Base-by-base conservation (phyloP, 169 alveolate species). In the Cryptosporidium meleagridis region DNA sequence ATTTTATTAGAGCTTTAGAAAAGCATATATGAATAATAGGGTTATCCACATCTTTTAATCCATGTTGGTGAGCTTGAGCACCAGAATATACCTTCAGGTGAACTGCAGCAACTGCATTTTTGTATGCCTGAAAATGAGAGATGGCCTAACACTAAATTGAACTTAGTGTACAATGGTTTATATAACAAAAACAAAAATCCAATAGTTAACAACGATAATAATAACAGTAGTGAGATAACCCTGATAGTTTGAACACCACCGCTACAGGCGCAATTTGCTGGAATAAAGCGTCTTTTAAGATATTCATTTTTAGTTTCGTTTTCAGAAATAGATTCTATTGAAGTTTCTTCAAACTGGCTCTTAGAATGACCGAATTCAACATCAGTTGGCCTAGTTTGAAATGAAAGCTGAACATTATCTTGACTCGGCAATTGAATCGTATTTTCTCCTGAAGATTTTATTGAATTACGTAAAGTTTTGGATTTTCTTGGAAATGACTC, bases 21-120 rank as follows among this genome's bases (percentile, higher is more conserved):
- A 21, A 9, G 37, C 23, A 55, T 53, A n/a, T 62, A 62, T n/a
- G 16, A 18, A 16, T 41, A 0, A 16, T 21, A 0, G 4, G 61
- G 23, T 44, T 62, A 41, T 35, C 73, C 51, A 29, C 89, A 80
- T 31, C 68, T 80, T 26, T 23, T 80, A 23, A 65, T 80, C 89
- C 89, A 80, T 3, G 89, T 41, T 39, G 89, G 75, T 8, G 89
- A 59, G 33, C 89, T 65, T 0, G 89, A 80, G 41, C 89, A 80
- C 89, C 89, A 80, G 45, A 62, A 80, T 31, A 62, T 48, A 4
- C 75, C 89, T 80, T 80, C 89, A 0, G 89, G 75, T 18, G 89
- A 59, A 16, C 26, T 26, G 45, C 89, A 80, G 53, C 89, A 80
- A 39, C 89, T 80, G 35, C 89, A 80, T 16, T 59, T 31, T 29